phyloP scores from a whole-genome alignment of 208 protist genomes.

The Trypanosomatidae sp. region DNA sequence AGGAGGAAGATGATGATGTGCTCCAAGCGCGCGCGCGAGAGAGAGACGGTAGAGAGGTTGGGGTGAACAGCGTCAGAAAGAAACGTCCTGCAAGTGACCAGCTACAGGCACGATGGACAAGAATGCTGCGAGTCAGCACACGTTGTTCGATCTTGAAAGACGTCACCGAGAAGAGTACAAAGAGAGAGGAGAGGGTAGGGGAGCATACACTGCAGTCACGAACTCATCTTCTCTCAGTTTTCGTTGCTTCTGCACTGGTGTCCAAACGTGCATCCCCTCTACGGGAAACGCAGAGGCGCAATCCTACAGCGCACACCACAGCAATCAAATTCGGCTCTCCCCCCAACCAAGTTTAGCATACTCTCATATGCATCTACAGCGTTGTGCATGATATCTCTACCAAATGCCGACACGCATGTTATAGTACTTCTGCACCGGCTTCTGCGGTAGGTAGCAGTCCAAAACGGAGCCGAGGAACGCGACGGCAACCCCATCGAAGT shows the following conservation, averaged over 20 bases:
- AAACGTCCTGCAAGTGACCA: neutral
- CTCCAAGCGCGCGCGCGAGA: neutral
- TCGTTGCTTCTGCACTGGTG: neutral
- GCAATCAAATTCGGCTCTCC: neutral
- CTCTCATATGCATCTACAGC: neutral
- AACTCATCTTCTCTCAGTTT: neutral
- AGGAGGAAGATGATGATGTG: neutral
- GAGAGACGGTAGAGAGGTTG: neutral
- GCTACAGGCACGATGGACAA: neutral
- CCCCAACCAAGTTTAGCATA: neutral
- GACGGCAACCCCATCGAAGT: slow-evolving; percentile 79
- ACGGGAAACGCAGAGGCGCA: neutral
- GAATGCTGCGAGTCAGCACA: neutral
- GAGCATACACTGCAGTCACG: neutral
- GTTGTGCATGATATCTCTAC: slow-evolving; percentile 2
- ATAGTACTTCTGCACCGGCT: slow-evolving; percentile 67
- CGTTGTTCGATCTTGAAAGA: neutral
- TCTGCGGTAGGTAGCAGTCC: slow-evolving; percentile 82
- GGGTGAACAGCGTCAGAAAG: neutral
- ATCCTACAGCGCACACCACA: neutral
- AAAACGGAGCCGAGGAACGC: slow-evolving; percentile 79
- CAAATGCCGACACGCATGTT: slow-evolving; percentile 66
- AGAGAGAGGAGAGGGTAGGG: neutral
- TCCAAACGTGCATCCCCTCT: neutral
- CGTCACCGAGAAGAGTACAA: neutral